Evolutionary conservation across 495 filamentous ascomycete species (phyloP).

Genomic region (Daldinia bambusicola): DNA sequence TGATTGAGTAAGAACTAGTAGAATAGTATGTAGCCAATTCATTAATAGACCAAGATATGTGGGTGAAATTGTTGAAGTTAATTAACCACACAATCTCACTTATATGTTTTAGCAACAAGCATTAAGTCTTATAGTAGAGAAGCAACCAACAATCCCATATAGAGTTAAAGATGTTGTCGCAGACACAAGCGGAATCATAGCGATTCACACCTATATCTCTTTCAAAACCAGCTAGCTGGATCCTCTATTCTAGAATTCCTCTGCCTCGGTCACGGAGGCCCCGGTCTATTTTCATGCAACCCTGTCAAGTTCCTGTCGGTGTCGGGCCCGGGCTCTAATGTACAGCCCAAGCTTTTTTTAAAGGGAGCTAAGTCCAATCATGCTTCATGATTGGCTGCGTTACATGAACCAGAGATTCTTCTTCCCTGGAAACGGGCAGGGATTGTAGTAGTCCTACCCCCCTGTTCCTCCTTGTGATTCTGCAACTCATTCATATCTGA

Average conservation of each 20-base stretch:
- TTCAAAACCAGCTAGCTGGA: neutral
- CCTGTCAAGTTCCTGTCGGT: slow-evolving; percentile 24
- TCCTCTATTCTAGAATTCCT: slow-evolving; percentile 8
- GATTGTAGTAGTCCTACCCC: slow-evolving; percentile 16
- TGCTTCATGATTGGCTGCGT: neutral
- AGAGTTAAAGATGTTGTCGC: neutral
- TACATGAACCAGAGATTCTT: slow-evolving; percentile 21
- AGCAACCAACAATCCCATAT: neutral
- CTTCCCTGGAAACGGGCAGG: slow-evolving; percentile 24
- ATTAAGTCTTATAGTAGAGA: no score
- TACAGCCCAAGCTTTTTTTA: slow-evolving; percentile 14
- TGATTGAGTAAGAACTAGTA: neutral
- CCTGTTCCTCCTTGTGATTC: slow-evolving; percentile 35
- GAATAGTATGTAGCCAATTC: neutral
- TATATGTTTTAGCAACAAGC: no score
- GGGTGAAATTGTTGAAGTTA: neutral
- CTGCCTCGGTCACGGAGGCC: slow-evolving; percentile 24
- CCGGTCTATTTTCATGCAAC: slow-evolving; percentile 34
- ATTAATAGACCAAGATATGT: neutral
- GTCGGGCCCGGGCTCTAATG: slow-evolving; percentile 13
- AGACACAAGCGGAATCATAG: neutral
- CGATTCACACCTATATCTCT: neutral
- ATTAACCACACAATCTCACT: neutral
- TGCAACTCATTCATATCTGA: slow-evolving; percentile 32
- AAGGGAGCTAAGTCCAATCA: neutral